A percentile compares a stretch with the other conserved stretches of the same genome.
Conservation (phyloP, 2,329 filamentous ascomycete genomes). For the Xylariaceae sp. region DNA sequence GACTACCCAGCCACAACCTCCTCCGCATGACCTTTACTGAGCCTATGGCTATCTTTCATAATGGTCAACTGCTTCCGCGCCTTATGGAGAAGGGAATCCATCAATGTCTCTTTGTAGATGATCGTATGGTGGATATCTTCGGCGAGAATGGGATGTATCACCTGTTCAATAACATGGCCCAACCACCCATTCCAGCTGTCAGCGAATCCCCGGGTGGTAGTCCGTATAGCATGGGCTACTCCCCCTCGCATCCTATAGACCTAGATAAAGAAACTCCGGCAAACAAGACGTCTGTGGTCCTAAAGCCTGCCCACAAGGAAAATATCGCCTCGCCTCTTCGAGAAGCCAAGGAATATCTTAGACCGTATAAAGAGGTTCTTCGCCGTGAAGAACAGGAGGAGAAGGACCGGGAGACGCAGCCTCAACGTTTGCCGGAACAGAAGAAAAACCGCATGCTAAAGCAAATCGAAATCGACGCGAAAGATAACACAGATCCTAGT, state of each 20-base stretch:
- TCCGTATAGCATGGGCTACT: too few relatives aligned
- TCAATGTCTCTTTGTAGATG: neutral
- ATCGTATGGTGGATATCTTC: neutral
- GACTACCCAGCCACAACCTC: neutral
- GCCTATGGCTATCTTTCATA: constrained; percentile 6
- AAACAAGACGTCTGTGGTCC: neutral
- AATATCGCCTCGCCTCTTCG: neutral
- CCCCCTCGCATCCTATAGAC: neutral
- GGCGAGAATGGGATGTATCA: constrained; percentile 4
- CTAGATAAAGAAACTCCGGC: neutral
- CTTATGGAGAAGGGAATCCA: constrained; percentile 3
- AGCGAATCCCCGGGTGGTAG: too few relatives aligned
- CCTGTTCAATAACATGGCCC: neutral
- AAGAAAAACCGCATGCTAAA: neutral
- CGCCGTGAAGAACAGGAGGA: neutral
- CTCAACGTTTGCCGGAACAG: too few relatives aligned
- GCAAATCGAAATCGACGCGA: neutral
- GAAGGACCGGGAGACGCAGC: too few relatives aligned
- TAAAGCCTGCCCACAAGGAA: neutral
- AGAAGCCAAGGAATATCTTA: neutral
- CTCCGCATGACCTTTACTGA: constrained; percentile 1
- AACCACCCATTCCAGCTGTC: neutral
- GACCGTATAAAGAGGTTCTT: neutral
- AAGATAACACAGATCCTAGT: neutral
- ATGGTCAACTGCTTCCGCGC: neutral